phyloP scores from a whole-genome alignment of 805 yeast species.

The Starmerella floricola region DNA sequence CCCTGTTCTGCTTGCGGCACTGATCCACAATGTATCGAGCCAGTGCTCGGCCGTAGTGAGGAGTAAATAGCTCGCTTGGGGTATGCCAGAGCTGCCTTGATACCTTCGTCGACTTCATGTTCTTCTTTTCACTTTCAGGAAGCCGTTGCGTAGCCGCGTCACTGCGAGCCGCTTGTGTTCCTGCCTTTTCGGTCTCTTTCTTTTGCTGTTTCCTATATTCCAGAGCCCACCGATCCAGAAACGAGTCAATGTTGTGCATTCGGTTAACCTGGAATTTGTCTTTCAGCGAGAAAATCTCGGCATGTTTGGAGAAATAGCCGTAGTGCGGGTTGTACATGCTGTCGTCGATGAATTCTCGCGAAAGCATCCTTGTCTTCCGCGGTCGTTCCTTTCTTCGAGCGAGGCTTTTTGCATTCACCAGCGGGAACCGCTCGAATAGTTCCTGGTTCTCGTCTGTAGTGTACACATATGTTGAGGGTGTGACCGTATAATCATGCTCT shows the following conservation, averaged over 20 bases:
- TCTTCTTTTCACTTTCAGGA: conserved; percentile 6
- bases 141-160: neutral
- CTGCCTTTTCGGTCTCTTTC: conserved; percentile 1
- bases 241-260: conserved; percentile 53
- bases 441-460: conserved; percentile 29
- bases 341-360: conserved; percentile 73
- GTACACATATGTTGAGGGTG: conserved; percentile 29
- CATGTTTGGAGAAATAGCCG: conserved; percentile 72
- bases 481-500: conserved; percentile 29
- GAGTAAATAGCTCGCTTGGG: conserved; percentile 73
- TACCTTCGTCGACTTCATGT: conserved; percentile 8
- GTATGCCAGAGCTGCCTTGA: conserved; percentile 69
- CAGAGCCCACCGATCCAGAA: conserved; percentile 53
- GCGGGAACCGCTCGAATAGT: conserved; percentile 36
- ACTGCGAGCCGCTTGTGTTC: neutral
- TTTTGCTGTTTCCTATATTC: conserved; percentile 34
- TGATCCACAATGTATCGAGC: conserved; percentile 60
- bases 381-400: conserved; percentile 40
- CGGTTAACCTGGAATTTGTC: conserved; percentile 51
- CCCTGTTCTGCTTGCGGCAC: conserved; percentile 43
- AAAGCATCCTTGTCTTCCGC: conserved; percentile 50
- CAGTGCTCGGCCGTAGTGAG: conserved; percentile 73
- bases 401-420: conserved; percentile 32
- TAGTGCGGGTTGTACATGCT: conserved; percentile 69
- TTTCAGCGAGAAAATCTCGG: conserved; percentile 59